Evolutionary conservation across 345 rosid genomes (phyloP), one percentile per base, ranked within the genome.

Genomic region (Arabidopsis arenosa): DNA sequence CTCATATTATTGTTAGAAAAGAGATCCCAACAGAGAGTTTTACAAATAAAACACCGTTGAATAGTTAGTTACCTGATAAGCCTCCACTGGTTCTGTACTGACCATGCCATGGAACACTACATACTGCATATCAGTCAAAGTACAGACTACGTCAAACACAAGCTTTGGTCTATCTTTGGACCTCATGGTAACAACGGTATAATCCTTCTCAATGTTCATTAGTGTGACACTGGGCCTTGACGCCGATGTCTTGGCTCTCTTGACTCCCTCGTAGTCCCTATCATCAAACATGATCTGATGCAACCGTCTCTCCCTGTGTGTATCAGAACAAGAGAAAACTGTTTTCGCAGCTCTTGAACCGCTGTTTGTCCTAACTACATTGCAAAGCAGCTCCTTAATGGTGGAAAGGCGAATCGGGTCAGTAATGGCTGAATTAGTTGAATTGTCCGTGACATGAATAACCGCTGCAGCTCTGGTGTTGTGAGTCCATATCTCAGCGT

Each of bases 401-500:
- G 78, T 74, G 47, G 89, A 81, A n/a, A 93, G 93, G 15, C 82
- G 87, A 51, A 60, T 68, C 1, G 86, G 90, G 78, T 93, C 98
- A 43, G 80, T 80, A 37, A 91, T 86, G 26, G 94, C 93, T 45
- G 77, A 56, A 28, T 84, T 84, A 6, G 93, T 86, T 41, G 84
- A 78, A 77, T 72, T 73, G 74, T 91, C 97, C 6, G 87, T 89
- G 70, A 89, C 89, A 76, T 87, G 90, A 77, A 86, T 88, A 28
- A 93, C 93, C 9, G 98, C 96, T 3, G 98, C 98, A 55, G 98
- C 97, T 83, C 96, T 86, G 14, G 84, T 79, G 77, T 93, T 93
- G 84, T 93, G 98, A 44, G 98, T 91, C 98, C 98, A 93, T 74
- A 93, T 87, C 82, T 91, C 98, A 48, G 97, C 97, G 66, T 83